Conservation (phyloP, 805 yeast genomes). For the Starmerella asiatica region DNA sequence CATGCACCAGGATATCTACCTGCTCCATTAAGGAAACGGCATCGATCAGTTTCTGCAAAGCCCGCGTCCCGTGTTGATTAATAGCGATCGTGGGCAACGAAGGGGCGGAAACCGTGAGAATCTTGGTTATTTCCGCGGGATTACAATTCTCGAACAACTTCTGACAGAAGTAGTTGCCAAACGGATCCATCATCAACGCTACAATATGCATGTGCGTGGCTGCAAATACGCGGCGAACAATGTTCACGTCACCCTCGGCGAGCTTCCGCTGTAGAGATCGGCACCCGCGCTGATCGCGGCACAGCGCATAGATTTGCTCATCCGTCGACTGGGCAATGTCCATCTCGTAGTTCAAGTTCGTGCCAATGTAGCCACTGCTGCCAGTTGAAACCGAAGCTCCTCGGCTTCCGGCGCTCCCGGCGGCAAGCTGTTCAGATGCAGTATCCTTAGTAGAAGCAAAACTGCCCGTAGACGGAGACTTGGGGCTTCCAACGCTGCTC, state of each 20-base stretch:
- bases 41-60: constrained; percentile 83
- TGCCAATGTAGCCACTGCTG: no score
- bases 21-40: constrained; percentile 62
- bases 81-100: constrained; percentile 68
- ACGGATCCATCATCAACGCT: constrained; percentile 85
- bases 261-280: constrained; percentile 79
- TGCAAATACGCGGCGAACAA: constrained; percentile 45
- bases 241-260: constrained; percentile 34
- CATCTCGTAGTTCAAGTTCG: neutral
- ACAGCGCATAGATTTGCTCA: constrained; percentile 58
- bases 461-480: neutral
- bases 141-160: constrained; percentile 69
- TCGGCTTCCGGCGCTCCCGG: no score
- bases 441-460: neutral
- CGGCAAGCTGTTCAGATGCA: no score
- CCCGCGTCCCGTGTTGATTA: constrained; percentile 93
- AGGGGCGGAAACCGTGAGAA: constrained; percentile 60
- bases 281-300: constrained; percentile 96
- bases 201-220: constrained; percentile 68
- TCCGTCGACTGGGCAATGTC: constrained; percentile 7
- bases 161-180: constrained; percentile 92
- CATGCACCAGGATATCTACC: constrained; percentile 44
- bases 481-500: neutral
- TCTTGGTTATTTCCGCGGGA: constrained; percentile 50
- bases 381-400: no score